phyloP scores from a whole-genome alignment of 1,139 yeast genomes.

The Suhomyces panamericanus region DNA sequence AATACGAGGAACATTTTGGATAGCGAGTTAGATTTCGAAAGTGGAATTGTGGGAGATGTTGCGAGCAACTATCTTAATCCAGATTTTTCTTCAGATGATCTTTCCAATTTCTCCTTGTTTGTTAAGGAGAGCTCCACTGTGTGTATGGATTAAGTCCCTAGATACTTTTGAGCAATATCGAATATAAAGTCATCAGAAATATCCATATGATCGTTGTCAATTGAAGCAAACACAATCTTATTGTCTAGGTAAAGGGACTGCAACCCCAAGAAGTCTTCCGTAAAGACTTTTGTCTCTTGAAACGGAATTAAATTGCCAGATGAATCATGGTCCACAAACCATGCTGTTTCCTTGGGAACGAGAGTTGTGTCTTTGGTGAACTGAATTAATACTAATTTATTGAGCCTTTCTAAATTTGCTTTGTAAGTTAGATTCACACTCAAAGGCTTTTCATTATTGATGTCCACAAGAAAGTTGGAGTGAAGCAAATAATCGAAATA shows the following conservation, averaged over 20 bases:
- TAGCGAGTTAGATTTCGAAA: background rate
- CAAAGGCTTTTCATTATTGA: constrained; percentile 59
- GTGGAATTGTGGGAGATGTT: too few relatives aligned
- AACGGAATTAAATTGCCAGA: constrained; percentile 48
- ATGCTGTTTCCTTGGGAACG: constrained; percentile 72
- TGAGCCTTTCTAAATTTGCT: constrained; percentile 42
- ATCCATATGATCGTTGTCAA: constrained; percentile 70
- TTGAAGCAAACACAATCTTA: constrained; percentile 48
- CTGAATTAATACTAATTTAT: constrained; percentile 57
- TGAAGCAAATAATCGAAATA: constrained; percentile 49
- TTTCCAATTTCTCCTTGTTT: background rate
- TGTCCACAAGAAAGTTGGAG: constrained; percentile 58
- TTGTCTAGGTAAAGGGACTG: constrained; percentile 42
- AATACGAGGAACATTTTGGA: background rate
- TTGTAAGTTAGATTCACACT: constrained; percentile 35
- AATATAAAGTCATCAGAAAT: constrained; percentile 52
- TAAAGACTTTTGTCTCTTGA: constrained; percentile 50
- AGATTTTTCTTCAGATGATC: background rate
- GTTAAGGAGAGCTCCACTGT: background rate
- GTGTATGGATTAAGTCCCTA: constrained; percentile 21
- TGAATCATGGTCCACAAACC: constrained; percentile 59
- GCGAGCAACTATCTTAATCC: background rate
- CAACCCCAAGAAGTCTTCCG: constrained; percentile 61
- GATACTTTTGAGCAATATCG: constrained; percentile 38
- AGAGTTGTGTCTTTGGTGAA: constrained; percentile 65